Evolutionary conservation across 2,329 filamentous ascomycete species (phyloP).

Genomic region (Aphanocladium album): DNA sequence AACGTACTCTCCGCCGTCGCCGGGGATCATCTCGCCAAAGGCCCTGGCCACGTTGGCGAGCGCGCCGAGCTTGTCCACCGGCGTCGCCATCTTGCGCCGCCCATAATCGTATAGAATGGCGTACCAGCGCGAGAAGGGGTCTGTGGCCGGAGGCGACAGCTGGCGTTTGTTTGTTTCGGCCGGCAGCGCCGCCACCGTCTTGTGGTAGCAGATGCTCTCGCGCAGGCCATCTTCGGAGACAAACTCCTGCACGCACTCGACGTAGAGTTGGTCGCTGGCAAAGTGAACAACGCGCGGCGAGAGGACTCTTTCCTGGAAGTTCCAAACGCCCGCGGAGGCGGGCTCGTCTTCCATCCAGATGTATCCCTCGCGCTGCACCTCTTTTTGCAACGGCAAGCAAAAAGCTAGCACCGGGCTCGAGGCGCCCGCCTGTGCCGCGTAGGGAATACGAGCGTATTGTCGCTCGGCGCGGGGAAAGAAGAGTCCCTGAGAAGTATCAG

Average conservation of each 20-base stretch:
- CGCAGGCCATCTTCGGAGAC: constrained; percentile 6
- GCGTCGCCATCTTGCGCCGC: background rate
- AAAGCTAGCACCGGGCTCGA: background rate
- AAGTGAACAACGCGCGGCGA: constrained; percentile 3
- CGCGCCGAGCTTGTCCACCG: background rate
- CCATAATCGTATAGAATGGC: background rate
- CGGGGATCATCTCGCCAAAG: background rate
- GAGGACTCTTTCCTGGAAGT: constrained; percentile 7
- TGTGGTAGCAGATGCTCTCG: background rate
- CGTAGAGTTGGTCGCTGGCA: constrained; percentile 7
- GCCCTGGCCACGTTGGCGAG: background rate
- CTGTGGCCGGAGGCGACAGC: too few relatives aligned
- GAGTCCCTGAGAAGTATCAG: background rate
- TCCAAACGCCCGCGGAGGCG: background rate
- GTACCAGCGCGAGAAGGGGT: background rate
- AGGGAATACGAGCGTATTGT: background rate
- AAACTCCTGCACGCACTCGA: background rate
- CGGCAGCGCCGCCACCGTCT: background rate
- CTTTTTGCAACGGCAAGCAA: background rate
- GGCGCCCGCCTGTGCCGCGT: too few relatives aligned
- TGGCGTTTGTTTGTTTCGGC: too few relatives aligned
- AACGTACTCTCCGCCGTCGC: background rate
- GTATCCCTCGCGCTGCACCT: background rate
- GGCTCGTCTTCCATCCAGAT: constrained; percentile 2
- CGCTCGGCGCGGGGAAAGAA: background rate